Base-by-base conservation (phyloP, 192 early-diverging fungal genomes). In the Anaeromyces robustus region DNA sequence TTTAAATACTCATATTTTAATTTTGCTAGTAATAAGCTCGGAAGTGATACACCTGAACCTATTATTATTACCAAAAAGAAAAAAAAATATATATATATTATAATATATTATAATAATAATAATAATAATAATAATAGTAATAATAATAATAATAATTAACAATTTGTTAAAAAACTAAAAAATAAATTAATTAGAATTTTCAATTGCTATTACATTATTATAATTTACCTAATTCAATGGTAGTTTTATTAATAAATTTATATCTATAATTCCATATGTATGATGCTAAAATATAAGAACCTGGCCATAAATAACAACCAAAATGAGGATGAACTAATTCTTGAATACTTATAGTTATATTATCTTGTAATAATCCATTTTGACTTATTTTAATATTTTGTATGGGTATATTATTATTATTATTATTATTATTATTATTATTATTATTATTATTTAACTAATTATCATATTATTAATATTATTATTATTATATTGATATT, bases 241-340 rank as follows among this genome's bases (percentile, higher is more conserved):
- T 68, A 4, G 52, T 68, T 68, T 19, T 22, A 29, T n/a, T n/a
- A 18, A 30, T 30, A 77, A 79, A 87, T 30, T 81, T 81, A 13
- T 82, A 14, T 17, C 85, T 79, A 26, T 82, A 78, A 78, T 83
- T 39, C 83, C 83, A 86, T n/a, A 94, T 78, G 79, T 87, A 93
- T 26, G 90, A 88, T 2, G 90, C 82, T 17, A 95, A 84, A 2
- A 94, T 88, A 13, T 92, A 82, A 0, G 94, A 82, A 18, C 90
- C 91, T 9, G 93, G 93, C 94, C 94, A 95, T 68, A 93, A 80
- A 82, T 94, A 92, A 77, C 86, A 84, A 22, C 90, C 93, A 84
- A 90, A 92, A 11, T 86, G 83, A 26, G 88, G 81, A 78, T 91
- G 86, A 17, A 92, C 77, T 43, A 89, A 77, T 89, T 92, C 82